phyloP scores from a whole-genome alignment of 805 yeast species.

The Zygoascus bituminiphila region DNA sequence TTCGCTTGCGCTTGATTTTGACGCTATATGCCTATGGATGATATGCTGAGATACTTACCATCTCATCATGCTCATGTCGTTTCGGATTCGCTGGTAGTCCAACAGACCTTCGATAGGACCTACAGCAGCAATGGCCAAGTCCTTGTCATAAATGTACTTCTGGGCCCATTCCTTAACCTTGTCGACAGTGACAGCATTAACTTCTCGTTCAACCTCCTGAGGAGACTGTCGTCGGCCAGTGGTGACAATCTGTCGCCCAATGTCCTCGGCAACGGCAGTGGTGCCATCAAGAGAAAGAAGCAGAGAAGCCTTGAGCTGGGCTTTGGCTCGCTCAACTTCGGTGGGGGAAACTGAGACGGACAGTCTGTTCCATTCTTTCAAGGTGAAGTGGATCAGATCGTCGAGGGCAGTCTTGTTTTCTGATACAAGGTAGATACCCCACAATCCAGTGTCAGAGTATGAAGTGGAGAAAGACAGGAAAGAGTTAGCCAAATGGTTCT shows the following conservation, averaged over 20 bases:
- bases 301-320: constrained; percentile 88
- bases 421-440: constrained; percentile 92
- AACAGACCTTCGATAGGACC: constrained; percentile 76
- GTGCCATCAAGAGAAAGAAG: constrained; percentile 87
- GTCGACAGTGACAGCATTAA: constrained; percentile 65
- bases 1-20: background rate
- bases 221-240: constrained; percentile 76
- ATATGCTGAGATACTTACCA: constrained; percentile 27
- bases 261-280: constrained; percentile 94
- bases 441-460: constrained; percentile 92
- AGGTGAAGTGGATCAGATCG: constrained; percentile 61
- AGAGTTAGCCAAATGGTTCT: constrained; percentile 72
- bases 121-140: constrained; percentile 83
- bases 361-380: constrained; percentile 84
- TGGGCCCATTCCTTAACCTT: constrained; percentile 88
- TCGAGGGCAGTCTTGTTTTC: constrained; percentile 64
- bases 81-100: constrained; percentile 51
- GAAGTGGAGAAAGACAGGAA: constrained; percentile 96
- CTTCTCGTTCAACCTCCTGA: constrained; percentile 64
- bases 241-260: constrained; percentile 93
- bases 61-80: constrained; percentile 35
- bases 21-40: background rate
- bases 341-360: constrained; percentile 71
- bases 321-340: constrained; percentile 90
- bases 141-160: constrained; percentile 66